A percentile compares a stretch with the other conserved stretches of the same genome.
These are phyloP conservation scores for Kurtzmaniella quercitrusa DNA, from an alignment of 1,139 yeast species.

Conservation along the genomic window DNA sequence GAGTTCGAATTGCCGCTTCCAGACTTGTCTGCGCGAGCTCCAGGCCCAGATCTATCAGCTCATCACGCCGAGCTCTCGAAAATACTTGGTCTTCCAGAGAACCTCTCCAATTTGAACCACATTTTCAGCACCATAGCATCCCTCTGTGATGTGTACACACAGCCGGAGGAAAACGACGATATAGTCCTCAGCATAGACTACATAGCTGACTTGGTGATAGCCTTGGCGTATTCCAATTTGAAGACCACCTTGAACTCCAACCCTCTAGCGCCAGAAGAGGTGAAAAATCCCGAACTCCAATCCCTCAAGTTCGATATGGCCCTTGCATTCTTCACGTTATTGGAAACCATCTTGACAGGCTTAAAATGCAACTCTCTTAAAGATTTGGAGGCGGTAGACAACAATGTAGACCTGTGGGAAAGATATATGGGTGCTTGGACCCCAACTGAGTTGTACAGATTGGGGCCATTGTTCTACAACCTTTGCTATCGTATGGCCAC, in stretches of 20 bases:
- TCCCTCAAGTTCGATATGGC: slow-evolving; percentile 38
- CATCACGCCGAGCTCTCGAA: slow-evolving; percentile 19
- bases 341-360: slow-evolving; percentile 34
- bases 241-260: slow-evolving; percentile 1
- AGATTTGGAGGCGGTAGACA: slow-evolving; percentile 38
- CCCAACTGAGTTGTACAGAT: slow-evolving; percentile 35
- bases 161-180: slow-evolving; percentile 58
- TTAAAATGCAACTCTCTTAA: slow-evolving; percentile 48
- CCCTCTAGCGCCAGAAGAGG: slow-evolving; percentile 1
- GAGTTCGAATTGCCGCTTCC: slow-evolving; percentile 26
- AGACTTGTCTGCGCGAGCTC: neutral
- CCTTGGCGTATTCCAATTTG: slow-evolving; percentile 22
- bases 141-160: slow-evolving; percentile 63
- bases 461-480: slow-evolving; percentile 30
- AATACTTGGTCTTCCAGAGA: slow-evolving; percentile 17
- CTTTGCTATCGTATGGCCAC: slow-evolving; percentile 50
- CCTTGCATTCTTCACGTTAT: slow-evolving; percentile 34
- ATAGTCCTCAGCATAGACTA: slow-evolving; percentile 50
- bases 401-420: slow-evolving; percentile 41
- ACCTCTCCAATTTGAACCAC: slow-evolving; percentile 10
- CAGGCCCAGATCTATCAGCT: slow-evolving; percentile 13
- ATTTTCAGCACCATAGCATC: slow-evolving; percentile 34
- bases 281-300: slow-evolving; percentile 11
- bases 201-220: slow-evolving; percentile 49
- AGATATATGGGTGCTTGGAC: slow-evolving; percentile 47